Conservation (phyloP, 2,329 filamentous ascomycete genomes). For the Cercospora sojina region DNA sequence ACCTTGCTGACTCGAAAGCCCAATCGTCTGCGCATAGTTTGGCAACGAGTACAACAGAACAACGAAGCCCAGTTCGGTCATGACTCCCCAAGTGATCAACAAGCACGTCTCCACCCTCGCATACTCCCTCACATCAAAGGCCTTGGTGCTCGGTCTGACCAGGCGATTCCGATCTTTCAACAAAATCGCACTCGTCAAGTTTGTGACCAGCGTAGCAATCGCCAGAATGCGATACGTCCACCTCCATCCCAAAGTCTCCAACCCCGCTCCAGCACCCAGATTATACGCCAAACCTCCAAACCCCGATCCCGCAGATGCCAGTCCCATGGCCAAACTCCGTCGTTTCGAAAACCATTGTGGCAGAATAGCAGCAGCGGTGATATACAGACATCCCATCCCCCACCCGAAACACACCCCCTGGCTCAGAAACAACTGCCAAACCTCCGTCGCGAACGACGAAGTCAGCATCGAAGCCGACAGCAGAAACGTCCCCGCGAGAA, state of each 20-base stretch:
- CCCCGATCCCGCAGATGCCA: conserved; percentile 65
- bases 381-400: conserved; percentile 73
- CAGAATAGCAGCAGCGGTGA: conserved; percentile 62
- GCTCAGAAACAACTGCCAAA: conserved; percentile 72
- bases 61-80: conserved; percentile 32
- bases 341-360: conserved; percentile 71
- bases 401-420: conserved; percentile 72
- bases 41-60: conserved; percentile 30
- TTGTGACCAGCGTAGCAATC: conserved; percentile 61
- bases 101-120: conserved; percentile 24
- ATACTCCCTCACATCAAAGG: conserved; percentile 26
- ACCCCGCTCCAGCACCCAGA: conserved; percentile 64
- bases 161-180: conserved; percentile 56
- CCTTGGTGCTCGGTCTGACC: conserved; percentile 19
- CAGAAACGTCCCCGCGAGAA: conserved; percentile 64
- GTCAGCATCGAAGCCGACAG: conserved; percentile 64
- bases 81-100: conserved; percentile 28
- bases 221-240: conserved; percentile 60
- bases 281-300: conserved; percentile 70
- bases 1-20: conserved; percentile 26
- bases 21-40: conserved; percentile 28
- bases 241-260: conserved; percentile 49
- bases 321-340: conserved; percentile 66
- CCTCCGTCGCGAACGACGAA: conserved; percentile 64
- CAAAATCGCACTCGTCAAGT: conserved; percentile 60